Base-by-base conservation (phyloP, 345 rosid species). In the Bruguiera sexangula region DNA sequence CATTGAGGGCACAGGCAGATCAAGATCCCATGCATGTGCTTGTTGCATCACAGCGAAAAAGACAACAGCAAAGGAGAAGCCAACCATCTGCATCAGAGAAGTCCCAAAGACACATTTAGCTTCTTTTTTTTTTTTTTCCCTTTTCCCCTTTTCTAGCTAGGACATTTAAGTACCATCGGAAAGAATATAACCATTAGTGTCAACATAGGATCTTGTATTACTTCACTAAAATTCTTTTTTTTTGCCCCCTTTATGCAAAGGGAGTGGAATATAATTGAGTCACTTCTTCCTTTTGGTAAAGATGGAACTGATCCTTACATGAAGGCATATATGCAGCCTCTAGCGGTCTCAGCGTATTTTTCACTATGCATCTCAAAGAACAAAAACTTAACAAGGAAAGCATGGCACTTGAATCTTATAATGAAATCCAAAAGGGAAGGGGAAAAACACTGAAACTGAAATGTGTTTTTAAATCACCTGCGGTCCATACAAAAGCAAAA, bases 21-120 rank as follows among this genome's bases (percentile, higher is more conserved):
- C 80, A 66, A 76, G 76, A 80, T 89, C 89, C 93, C 91, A 85
- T 39, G 87, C 86, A 80, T 72, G 79, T 64, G 88, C 88, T 86
- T 95, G 99, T 59, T 82, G 85, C 97, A 89, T 95, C 70, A 92
- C 82, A 72, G 92, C 88, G 51, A 84, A 95, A 73, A 92, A 82
- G 76, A 88, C 61, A 73, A 81, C 88, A 53, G 92, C 90, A 59
- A 86, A 27, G 46, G 83, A 79, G 69, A 83, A 80, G 65, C 87
- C 88, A 79, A 77, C 81, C 32, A 87, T 88, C 96, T 80, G 96
- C 87, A 88, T 46, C 37, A 75, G 52, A 72, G 54, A 70, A 71
- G 13, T 52, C 32, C 46, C 70, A 71, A 36, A 62, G 55, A 63
- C 54, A 46, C 37, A 66, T 60, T 60, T 51, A 62, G 53, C 22